These are phyloP conservation scores for Amanita muscaria DNA, from an alignment of 768 basidiomycete species.

Conservation along the genomic window DNA sequence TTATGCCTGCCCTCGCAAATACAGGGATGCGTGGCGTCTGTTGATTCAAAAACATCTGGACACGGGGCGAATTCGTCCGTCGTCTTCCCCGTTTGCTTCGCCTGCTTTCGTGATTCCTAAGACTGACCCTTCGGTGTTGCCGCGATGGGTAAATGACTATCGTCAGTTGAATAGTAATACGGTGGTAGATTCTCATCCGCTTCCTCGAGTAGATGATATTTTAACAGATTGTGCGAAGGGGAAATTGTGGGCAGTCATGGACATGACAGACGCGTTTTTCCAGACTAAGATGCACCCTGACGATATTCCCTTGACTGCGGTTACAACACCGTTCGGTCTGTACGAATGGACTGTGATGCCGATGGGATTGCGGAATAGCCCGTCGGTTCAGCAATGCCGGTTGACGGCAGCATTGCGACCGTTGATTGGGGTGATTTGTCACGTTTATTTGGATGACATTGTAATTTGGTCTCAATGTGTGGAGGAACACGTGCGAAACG, in stretches of 20 bases:
- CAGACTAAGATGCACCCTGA: constrained; percentile 25
- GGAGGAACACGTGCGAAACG: constrained; percentile 27
- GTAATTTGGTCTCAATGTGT: constrained; percentile 33
- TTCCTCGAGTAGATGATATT: constrained; percentile 17
- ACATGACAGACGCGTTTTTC: constrained; percentile 29
- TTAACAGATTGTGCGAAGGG: constrained; percentile 15
- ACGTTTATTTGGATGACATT: constrained; percentile 20
- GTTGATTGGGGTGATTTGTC: constrained; percentile 7
- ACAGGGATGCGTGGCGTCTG: constrained; percentile 19
- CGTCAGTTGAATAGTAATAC: constrained; percentile 20
- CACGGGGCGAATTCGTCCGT: constrained; percentile 22
- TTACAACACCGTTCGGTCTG: constrained; percentile 25
- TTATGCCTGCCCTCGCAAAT: constrained; percentile 25
- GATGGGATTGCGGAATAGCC: constrained; percentile 17
- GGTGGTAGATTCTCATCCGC: constrained; percentile 14
- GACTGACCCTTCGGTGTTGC: constrained; percentile 17
- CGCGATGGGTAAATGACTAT: constrained; percentile 27
- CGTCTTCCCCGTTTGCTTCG: constrained; percentile 19
- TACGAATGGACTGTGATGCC: constrained; percentile 31
- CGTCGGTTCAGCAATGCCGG: constrained; percentile 27
- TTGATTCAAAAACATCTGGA: constrained; percentile 22
- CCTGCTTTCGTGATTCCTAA: constrained; percentile 31
- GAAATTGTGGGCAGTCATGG: constrained; percentile 12
- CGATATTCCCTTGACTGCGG: constrained; percentile 18
- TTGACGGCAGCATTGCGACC: constrained; percentile 17